phyloP scores from a whole-genome alignment of 257 asterid genomes.

The Gardenia jasminoides region DNA sequence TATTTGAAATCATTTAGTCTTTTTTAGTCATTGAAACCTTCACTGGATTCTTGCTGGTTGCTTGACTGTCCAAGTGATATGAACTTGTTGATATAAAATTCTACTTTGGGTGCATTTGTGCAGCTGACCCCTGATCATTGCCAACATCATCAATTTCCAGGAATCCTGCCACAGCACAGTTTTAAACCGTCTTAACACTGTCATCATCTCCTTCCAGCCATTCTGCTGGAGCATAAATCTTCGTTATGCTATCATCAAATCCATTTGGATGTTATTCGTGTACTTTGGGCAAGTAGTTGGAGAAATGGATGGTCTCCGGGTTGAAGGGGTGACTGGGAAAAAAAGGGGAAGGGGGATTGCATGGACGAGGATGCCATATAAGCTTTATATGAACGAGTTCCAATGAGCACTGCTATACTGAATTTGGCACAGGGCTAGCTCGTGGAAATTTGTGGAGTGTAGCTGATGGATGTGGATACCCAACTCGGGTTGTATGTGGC shows the following conservation, averaged over 20 bases:
- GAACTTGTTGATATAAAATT: background rate
- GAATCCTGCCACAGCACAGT: background rate
- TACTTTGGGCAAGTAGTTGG: background rate
- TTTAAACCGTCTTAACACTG: background rate
- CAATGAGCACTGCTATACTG: background rate
- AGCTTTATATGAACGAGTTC: background rate
- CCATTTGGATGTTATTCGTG: background rate
- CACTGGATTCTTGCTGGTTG: background rate
- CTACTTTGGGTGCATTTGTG: slow-evolving; percentile 2
- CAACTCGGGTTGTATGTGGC: background rate
- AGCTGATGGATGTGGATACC: background rate
- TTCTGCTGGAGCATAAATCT: background rate
- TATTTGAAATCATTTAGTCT: too few relatives aligned
- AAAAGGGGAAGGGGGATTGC: background rate
- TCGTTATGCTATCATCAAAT: background rate
- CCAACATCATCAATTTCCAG: background rate
- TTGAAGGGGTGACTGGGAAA: background rate
- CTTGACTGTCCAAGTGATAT: background rate
- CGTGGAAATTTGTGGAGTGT: slow-evolving; percentile 4
- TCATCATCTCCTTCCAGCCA: background rate
- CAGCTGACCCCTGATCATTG: background rate
- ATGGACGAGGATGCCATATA: background rate
- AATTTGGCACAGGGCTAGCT: background rate
- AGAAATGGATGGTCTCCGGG: background rate
- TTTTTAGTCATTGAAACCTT: background rate